Evolutionary conservation across 371 early-diverging fungal species (phyloP).

Genomic region (Zychaea mexicana): DNA sequence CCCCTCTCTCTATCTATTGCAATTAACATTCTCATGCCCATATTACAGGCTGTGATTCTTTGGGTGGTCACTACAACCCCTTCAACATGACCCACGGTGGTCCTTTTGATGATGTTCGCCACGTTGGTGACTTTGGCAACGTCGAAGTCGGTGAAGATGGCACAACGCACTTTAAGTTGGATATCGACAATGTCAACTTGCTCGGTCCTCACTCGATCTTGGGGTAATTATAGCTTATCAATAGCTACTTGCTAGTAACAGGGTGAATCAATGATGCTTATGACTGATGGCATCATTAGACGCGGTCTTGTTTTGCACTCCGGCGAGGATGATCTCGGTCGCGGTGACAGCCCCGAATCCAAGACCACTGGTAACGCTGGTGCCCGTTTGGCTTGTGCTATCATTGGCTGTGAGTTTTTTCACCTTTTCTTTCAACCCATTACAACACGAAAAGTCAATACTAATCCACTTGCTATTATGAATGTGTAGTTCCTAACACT

Average conservation of each 20-base stretch:
- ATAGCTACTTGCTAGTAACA: no score
- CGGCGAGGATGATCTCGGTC: conserved; percentile 83
- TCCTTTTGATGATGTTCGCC: conserved; percentile 65
- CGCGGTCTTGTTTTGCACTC: conserved; percentile 86
- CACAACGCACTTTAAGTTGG: conserved; percentile 46
- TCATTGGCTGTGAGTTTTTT: conserved; percentile 68
- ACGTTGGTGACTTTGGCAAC: conserved; percentile 92
- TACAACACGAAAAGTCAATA: no score
- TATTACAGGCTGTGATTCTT: conserved; percentile 63
- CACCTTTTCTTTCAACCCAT: no score
- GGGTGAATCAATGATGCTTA: no score
- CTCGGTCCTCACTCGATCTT: conserved; percentile 74
- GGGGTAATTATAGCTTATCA: no score
- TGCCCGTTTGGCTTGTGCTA: conserved; percentile 83
- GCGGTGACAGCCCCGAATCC: conserved; percentile 73
- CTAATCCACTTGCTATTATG: no score
- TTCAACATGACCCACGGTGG: conserved; percentile 75
- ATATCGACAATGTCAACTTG: conserved; percentile 66
- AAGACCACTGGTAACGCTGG: conserved; percentile 86
- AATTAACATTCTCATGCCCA: neutral
- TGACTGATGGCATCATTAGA: no score
- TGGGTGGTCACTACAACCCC: conserved; percentile 87
- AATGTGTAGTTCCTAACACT: no score
- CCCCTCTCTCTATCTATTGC: neutral
- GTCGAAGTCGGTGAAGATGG: conserved; percentile 62